phyloP scores from a whole-genome alignment of 768 basidiomycete genomes.

The Mycena crocata region DNA sequence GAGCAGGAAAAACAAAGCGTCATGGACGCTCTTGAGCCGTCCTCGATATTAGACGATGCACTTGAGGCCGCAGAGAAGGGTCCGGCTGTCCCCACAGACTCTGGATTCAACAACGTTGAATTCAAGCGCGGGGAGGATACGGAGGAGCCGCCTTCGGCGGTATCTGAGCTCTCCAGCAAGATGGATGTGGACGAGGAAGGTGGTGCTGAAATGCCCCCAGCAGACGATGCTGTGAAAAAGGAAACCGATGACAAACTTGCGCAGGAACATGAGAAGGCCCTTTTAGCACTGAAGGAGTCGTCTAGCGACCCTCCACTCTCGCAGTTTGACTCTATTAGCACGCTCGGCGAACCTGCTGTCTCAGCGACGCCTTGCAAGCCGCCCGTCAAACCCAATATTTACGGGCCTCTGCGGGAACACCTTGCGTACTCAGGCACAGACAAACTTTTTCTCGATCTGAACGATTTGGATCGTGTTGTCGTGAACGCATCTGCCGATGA shows the following conservation, averaged over 20 bases:
- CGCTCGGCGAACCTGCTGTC: conserved; percentile 44
- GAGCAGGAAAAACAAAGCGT: conserved; percentile 65
- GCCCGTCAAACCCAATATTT: conserved; percentile 55
- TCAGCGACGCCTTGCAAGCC: conserved; percentile 48
- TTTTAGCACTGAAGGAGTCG: conserved; percentile 61
- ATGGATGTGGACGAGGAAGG: conserved; percentile 45
- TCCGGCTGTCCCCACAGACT: conserved; percentile 41
- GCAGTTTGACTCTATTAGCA: conserved; percentile 53
- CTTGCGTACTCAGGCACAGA: conserved; percentile 72
- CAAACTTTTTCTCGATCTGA: conserved; percentile 61
- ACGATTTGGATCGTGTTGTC: conserved; percentile 48
- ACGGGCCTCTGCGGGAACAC: conserved; percentile 68
- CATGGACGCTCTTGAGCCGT: conserved; percentile 70
- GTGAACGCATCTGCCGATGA: conserved; percentile 43
- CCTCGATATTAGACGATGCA: conserved; percentile 67
- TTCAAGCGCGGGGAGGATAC: conserved; percentile 58
- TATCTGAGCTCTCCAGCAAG: conserved; percentile 27
- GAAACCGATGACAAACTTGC: conserved; percentile 12
- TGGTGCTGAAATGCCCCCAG: conserved; percentile 8
- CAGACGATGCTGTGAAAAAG: conserved; percentile 37
- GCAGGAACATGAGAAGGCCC: conserved; percentile 6
- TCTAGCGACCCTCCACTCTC: conserved; percentile 69
- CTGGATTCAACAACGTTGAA: conserved; percentile 28
- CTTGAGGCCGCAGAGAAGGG: conserved; percentile 55
- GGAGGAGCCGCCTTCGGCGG: conserved; percentile 62